Evolutionary conservation across 2,329 filamentous ascomycete species (phyloP).

Genomic region (Aspergillus calidoustus): DNA sequence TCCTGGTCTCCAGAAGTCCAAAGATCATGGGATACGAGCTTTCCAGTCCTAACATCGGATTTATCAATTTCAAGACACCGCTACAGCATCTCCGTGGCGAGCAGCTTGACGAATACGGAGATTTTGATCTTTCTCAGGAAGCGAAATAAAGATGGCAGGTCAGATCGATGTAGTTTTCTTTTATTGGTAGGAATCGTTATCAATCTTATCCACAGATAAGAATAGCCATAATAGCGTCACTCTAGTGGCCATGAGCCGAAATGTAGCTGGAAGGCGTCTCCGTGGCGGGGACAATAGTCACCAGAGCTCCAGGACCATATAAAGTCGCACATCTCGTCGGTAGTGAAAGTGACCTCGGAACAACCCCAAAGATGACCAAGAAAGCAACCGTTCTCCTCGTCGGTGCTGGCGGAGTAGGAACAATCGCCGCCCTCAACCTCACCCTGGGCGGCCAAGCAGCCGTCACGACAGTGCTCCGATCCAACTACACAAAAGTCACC

Average conservation of each 20-base stretch:
- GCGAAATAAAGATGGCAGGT: slow-evolving; percentile 1
- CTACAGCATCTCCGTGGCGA: slow-evolving; percentile 14
- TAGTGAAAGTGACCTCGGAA: not conserved
- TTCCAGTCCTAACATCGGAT: slow-evolving; percentile 18
- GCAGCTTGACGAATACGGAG: slow-evolving; percentile 7
- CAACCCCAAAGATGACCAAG: not conserved
- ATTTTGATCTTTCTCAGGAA: slow-evolving; percentile 14
- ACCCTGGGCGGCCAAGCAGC: slow-evolving; percentile 55
- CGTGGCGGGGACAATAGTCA: not conserved
- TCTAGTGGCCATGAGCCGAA: not conserved
- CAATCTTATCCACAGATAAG: not conserved
- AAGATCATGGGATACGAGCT: slow-evolving; percentile 18
- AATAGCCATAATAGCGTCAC: not conserved
- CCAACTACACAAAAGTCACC: slow-evolving; percentile 57
- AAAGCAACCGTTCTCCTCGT: slow-evolving; percentile 51
- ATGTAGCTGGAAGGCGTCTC: slow-evolving; percentile 3
- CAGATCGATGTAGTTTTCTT: not conserved
- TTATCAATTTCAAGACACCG: slow-evolving; percentile 13
- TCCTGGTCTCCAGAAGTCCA: slow-evolving; percentile 19
- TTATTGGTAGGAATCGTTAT: not conserved
- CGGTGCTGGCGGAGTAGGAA: slow-evolving; percentile 61
- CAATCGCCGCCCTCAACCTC: slow-evolving; percentile 60
- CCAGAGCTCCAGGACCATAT: not conserved
- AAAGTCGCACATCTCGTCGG: not conserved
- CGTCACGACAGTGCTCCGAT: slow-evolving; percentile 61